Base-by-base conservation (phyloP, 495 filamentous ascomycete genomes). In the Penicillium angulare region DNA sequence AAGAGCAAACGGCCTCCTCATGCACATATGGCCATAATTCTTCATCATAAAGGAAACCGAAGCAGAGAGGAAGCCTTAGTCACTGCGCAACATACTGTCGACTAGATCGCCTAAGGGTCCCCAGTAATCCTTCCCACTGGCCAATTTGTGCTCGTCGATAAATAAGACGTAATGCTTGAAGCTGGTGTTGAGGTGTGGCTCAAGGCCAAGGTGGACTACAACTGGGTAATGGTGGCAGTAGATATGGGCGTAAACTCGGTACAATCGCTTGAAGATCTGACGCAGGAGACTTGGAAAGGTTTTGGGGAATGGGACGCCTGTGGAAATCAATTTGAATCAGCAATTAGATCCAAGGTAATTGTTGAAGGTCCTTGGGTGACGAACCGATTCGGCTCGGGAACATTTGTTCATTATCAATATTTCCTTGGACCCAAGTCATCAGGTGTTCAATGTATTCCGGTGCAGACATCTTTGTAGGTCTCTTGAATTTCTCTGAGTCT, bases 141-240 rank as follows among this genome's bases (percentile, higher is more conserved):
- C 87, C 60, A 97, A 66, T 53, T 79, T 83, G 71, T 95, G 91
- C 78, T 96, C 91, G 64, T 97, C 88, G 56, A 97, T 90, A 74
- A 97, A 97, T 36, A 97, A 79, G 46, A 96, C 93, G 64, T 97
- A 98, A 67, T 98, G 93, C 79, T 98, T 98, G 82, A 98, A 98
- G 75, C 88, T 93, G 39, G 93, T 98, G 73, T 98, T 98, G 59
- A 98, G 83, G 72, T 98, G 93, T 27, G 93, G 91, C 72, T 98
- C 93, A 48, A 98, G 80, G 23, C 93, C 93, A 22, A 98, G 83
- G 56, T 96, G 91, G 24, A 95, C 86, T 43, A 98, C 86, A 36
- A 98, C 93, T 13, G 91, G 91, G 71, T 98, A 98, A 74, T 98
- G 93, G 69, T 98, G 93, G 79, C 93, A 98, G 80, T 98, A 98